Base-by-base conservation (phyloP, 2,329 filamentous ascomycete species). In the Cordyceps farinosa region DNA sequence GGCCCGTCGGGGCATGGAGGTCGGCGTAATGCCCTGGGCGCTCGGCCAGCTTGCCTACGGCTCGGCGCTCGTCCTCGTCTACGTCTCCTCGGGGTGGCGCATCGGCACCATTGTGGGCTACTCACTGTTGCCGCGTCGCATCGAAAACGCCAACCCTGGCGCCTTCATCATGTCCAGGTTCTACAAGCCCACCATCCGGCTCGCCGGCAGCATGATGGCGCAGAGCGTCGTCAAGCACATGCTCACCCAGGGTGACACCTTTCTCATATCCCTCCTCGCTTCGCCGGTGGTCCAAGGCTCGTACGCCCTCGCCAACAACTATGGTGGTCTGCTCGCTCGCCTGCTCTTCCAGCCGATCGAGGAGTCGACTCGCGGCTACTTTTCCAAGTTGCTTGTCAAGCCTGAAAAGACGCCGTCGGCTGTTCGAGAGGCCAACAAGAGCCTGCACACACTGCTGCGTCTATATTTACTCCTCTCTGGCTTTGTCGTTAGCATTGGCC, bases 291-390 rank as follows among this genome's bases (percentile, higher is more conserved):
- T 93, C 5, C 95, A 98, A 78, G 95, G 95, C 15, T 87, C 92
- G 42, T 99, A 98, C 72, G 92, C 93, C 0, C 83, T 99, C 5
- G 95, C 94, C 59, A 92, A 92, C 70, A 99, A 98, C 75, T 99
- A 95, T 73, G 95, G 95, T 29, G 91, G 93, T 2, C 84, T 99
- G 0, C 79, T 96, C 34, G 95, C 95, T 0, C 86, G 95, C 3
- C 86, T 98, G 67, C 79, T 99, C 57, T 94, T 99, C 74, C 95
- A 98, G 71, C 96, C 95, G 8, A 87, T 99, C 65, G 95, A 99
- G 75, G 96, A 99, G 76, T 94, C 90, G 73, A 93, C 90, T 67
- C 89, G 96, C 45, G 92, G 89, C 71, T 88, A 97, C 72, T 97
- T 98, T 65, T 93, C 92, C 59, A 90, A 90, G 40, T 80, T 97